Conservation (phyloP, 2,329 filamentous ascomycete species). For the Fusarium nygamai region DNA sequence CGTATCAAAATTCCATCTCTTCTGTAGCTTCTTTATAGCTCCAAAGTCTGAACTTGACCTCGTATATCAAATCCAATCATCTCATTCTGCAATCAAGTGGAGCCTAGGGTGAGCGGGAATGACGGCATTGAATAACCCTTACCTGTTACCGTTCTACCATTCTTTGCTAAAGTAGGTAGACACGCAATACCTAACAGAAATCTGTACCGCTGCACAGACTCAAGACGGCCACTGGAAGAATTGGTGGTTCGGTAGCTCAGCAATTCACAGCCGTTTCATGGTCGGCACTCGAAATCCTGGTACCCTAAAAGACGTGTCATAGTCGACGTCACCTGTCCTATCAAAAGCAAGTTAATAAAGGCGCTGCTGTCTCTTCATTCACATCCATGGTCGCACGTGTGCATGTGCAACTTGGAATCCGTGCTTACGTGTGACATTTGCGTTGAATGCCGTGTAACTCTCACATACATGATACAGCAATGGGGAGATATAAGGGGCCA, state of each 20-base stretch:
- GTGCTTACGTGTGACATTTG: background rate
- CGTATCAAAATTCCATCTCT: background rate
- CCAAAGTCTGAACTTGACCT: background rate
- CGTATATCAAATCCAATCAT: slow-evolving; percentile 6
- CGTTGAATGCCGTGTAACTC: background rate
- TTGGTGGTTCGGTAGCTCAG: background rate
- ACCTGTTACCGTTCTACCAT: background rate
- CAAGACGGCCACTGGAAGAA: background rate
- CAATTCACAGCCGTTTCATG: background rate
- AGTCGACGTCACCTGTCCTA: slow-evolving; percentile 20
- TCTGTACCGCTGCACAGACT: background rate
- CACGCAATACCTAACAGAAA: slow-evolving; percentile 3
- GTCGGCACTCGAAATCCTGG: background rate
- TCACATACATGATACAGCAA: background rate
- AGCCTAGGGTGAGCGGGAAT: slow-evolving; percentile 18
- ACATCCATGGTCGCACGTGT: slow-evolving; percentile 10
- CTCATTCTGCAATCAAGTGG: slow-evolving; percentile 22
- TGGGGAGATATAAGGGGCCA: background rate
- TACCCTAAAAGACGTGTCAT: slow-evolving; percentile 11
- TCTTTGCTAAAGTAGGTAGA: background rate
- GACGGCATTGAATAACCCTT: slow-evolving; percentile 23
- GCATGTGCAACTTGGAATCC: background rate
- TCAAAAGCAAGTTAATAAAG: background rate
- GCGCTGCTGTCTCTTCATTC: slow-evolving; percentile 3
- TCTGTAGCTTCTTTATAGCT: background rate